Evolutionary conservation across 116 monocot species (phyloP).

Genomic region (Trichopus zeylanicus): DNA sequence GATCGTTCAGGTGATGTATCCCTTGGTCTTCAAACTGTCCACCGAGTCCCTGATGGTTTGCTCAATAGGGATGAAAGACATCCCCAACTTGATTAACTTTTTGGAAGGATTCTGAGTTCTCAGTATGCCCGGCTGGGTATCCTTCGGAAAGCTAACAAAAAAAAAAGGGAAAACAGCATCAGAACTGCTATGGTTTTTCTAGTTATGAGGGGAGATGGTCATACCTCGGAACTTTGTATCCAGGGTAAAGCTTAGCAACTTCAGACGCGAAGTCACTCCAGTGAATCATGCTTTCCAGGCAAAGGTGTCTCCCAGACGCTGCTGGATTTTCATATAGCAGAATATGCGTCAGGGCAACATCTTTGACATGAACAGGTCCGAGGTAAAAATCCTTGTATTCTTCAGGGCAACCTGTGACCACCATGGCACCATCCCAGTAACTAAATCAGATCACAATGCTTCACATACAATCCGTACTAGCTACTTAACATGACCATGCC

Average conservation of each 20-base stretch:
- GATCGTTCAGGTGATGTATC: no score
- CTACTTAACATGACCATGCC: no score
- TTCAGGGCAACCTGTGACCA: slow-evolving; percentile 53
- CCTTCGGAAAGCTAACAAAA: slow-evolving; percentile 51
- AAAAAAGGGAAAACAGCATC: neutral
- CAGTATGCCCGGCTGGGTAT: slow-evolving; percentile 78
- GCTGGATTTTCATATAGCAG: slow-evolving; percentile 66
- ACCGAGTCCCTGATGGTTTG: slow-evolving; percentile 75
- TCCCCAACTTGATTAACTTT: slow-evolving; percentile 73
- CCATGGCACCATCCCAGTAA: neutral
- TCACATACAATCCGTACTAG: no score
- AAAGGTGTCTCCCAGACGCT: slow-evolving; percentile 79
- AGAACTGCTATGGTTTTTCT: no score
- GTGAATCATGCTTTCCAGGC: slow-evolving; percentile 61
- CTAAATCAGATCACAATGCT: neutral
- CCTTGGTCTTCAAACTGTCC: slow-evolving; percentile 70
- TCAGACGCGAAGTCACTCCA: slow-evolving; percentile 78
- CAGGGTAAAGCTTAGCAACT: slow-evolving; percentile 79
- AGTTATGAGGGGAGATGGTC: neutral
- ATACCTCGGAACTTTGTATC: slow-evolving; percentile 70
- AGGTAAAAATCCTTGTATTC: slow-evolving; percentile 67
- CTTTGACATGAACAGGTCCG: slow-evolving; percentile 92
- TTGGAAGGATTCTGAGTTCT: slow-evolving; percentile 58
- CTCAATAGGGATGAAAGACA: slow-evolving; percentile 67
- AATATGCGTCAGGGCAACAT: slow-evolving; percentile 87